A percentile compares a stretch with the other conserved stretches of the same genome.
Evolutionary conservation across 1,284 basidiomycete genomes (phyloP).

Genomic region (Ganoderma boninense): DNA sequence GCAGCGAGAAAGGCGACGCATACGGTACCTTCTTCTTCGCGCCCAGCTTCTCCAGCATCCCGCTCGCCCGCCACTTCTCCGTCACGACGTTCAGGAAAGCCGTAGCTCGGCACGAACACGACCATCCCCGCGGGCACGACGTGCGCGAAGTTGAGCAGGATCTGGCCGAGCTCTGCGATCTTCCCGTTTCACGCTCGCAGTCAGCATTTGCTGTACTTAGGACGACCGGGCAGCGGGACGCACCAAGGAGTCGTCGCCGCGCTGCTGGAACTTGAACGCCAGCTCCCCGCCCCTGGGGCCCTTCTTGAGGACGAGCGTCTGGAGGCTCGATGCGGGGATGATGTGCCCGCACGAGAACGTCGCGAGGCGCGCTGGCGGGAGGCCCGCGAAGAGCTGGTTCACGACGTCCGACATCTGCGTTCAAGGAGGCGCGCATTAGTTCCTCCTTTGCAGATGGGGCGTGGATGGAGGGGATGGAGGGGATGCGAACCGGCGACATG

Average conservation of each 20-base stretch:
- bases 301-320: constrained; percentile 78
- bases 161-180: constrained; percentile 87
- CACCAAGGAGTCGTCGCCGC: constrained; percentile 75
- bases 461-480: neutral
- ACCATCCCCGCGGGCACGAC: constrained; percentile 90
- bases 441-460: neutral
- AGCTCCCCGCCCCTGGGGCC: constrained; percentile 83
- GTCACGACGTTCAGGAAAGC: constrained; percentile 79
- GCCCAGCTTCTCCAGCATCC: constrained; percentile 68
- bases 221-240: constrained; percentile 35
- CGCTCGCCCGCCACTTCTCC: constrained; percentile 71
- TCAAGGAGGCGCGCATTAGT: neutral
- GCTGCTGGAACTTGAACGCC: constrained; percentile 85
- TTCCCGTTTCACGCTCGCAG: too few species aligned
- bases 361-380: constrained; percentile 70
- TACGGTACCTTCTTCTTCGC: constrained; percentile 76
- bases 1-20: neutral
- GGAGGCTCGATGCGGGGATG: constrained; percentile 84
- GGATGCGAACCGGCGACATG: constrained; percentile 86
- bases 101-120: constrained; percentile 95
- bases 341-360: constrained; percentile 95
- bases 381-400: constrained; percentile 81
- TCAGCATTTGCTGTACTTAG: too few species aligned
- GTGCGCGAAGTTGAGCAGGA: constrained; percentile 81
- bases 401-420: constrained; percentile 88